These are phyloP conservation scores for Austropuccinia psidii DNA, from an alignment of 1,284 basidiomycete genomes.

Conservation along the genomic window DNA sequence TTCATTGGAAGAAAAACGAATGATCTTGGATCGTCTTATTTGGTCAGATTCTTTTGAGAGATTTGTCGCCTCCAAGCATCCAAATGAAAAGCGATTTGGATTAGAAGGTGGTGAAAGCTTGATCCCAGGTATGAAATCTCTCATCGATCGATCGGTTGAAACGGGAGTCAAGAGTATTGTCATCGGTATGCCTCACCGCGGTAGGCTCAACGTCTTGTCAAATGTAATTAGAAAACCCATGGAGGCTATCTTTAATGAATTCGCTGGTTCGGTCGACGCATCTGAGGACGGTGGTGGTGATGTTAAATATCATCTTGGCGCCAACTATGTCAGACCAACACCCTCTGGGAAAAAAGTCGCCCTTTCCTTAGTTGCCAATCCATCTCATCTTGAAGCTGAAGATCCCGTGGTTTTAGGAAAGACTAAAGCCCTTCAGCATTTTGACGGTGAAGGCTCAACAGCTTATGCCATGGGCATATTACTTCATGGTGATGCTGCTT, in stretches of 20 bases:
- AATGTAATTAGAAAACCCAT: slow-evolving; percentile 99
- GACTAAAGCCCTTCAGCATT: slow-evolving; percentile 91
- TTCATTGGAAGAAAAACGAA: slow-evolving; percentile 93
- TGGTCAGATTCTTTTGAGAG: slow-evolving; percentile 99
- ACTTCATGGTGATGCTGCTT: slow-evolving; percentile 96
- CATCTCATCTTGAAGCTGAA: slow-evolving; percentile 93
- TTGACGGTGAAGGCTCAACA: slow-evolving; percentile 70
- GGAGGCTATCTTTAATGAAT: slow-evolving; percentile 97
- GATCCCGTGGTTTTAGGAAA: slow-evolving; percentile 97
- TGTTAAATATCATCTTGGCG: slow-evolving; percentile 97
- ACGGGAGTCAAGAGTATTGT: slow-evolving; percentile 91
- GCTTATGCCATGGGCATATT: slow-evolving; percentile 84
- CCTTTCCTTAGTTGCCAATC: slow-evolving; percentile 95
- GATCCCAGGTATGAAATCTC: slow-evolving; percentile 97
- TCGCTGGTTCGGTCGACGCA: slow-evolving; percentile 63
- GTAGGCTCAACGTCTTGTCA: slow-evolving; percentile 91
- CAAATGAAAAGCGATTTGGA: slow-evolving; percentile 99
- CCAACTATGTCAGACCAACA: slow-evolving; percentile 96
- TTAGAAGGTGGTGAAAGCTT: slow-evolving; percentile 96
- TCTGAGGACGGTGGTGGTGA: slow-evolving; percentile 83
- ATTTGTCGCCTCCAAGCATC: slow-evolving; percentile 96
- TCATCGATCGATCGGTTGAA: slow-evolving; percentile 97
- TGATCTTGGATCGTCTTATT: slow-evolving; percentile 97
- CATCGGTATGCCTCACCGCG: slow-evolving; percentile 99
- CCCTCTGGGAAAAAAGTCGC: slow-evolving; percentile 97